Conservation (phyloP, 176 grass and related monocot species). For the Leersia perrieri region DNA sequence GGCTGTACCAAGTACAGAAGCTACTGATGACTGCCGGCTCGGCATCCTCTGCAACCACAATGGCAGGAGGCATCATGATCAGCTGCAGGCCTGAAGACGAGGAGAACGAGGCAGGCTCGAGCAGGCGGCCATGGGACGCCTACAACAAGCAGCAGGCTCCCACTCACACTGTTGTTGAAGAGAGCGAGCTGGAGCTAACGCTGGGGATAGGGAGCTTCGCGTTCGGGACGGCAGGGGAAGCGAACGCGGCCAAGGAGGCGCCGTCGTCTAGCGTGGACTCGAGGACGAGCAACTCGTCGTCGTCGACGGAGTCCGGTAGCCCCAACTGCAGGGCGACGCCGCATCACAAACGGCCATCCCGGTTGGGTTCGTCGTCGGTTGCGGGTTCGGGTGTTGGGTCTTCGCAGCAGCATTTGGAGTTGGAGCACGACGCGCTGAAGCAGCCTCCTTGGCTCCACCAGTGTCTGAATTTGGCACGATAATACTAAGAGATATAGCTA, state of each 20-base stretch:
- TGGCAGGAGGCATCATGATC: neutral
- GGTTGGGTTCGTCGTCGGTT: neutral
- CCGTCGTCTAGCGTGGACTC: constrained; percentile 40
- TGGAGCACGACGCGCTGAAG: constrained; percentile 23
- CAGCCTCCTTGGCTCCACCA: constrained; percentile 44
- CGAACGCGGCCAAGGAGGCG: no score
- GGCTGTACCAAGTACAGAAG: constrained; percentile 50
- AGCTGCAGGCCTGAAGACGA: constrained; percentile 12
- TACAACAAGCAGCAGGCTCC: neutral
- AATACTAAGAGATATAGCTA: neutral
- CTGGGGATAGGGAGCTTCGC: constrained; percentile 33
- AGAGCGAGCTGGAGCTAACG: constrained; percentile 45
- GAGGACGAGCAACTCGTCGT: constrained; percentile 37
- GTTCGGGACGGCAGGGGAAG: no score
- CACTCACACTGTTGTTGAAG: neutral
- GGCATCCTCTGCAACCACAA: neutral
- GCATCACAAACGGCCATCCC: neutral
- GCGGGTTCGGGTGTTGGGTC: neutral
- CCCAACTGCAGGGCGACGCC: neutral
- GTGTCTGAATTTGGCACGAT: constrained; percentile 43
- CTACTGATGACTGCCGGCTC: constrained; percentile 26
- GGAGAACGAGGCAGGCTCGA: constrained; percentile 30
- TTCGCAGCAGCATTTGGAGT: neutral
- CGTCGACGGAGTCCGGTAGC: constrained; percentile 45
- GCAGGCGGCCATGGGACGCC: constrained; percentile 29